These are phyloP conservation scores for Leptographium flavum DNA, from an alignment of 2,329 filamentous ascomycete genomes.

Conservation along the genomic window DNA sequence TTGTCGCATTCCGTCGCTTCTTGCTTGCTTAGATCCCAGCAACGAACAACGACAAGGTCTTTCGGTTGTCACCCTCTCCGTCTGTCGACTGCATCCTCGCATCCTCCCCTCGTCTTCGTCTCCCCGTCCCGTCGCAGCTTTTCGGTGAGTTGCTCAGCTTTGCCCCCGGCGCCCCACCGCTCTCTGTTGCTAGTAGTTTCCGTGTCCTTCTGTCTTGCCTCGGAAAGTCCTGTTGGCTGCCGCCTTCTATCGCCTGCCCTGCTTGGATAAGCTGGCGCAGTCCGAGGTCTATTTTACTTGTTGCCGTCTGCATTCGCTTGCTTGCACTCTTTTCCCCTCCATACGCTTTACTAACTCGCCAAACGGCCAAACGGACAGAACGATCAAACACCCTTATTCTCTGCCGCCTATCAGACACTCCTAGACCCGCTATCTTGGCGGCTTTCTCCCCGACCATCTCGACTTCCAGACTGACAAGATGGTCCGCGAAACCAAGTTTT, in stretches of 20 bases:
- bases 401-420: no score
- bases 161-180: background rate
- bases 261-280: background rate
- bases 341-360: no score
- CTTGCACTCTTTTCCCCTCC: no score
- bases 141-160: background rate
- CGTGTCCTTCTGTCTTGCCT: background rate
- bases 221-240: no score
- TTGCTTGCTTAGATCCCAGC: no score
- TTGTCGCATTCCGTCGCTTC: background rate
- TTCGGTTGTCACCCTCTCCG: background rate
- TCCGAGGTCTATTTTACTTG: no score
- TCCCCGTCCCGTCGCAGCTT: background rate
- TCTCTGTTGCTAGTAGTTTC: background rate
- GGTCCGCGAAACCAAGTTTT: constrained; percentile 68
- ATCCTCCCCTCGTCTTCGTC: background rate
- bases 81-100: no score
- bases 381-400: no score
- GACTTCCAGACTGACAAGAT: constrained; percentile 31
- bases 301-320: no score
- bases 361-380: no score
- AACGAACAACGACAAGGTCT: no score
- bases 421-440: no score
- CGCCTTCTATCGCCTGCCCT: background rate
- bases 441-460: background rate